phyloP scores from a whole-genome alignment of 306 rosid species.

The Potentilla sterilis region DNA sequence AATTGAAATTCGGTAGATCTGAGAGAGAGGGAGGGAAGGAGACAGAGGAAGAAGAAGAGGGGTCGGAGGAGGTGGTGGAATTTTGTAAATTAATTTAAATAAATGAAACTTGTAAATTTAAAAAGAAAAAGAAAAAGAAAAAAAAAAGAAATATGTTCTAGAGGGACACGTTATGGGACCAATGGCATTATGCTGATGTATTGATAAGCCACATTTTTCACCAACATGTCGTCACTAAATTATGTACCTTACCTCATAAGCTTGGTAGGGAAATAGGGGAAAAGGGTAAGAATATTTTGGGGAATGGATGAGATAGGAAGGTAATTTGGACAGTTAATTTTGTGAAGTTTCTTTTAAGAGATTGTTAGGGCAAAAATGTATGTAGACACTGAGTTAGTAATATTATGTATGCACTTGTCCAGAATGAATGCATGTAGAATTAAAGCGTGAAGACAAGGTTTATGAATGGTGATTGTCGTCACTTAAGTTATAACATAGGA shows the following conservation, averaged over 20 bases:
- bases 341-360: neutral
- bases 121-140: neutral
- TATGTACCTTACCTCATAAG: neutral
- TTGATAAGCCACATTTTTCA: neutral
- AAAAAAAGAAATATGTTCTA: neutral
- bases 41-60: neutral
- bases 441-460: too few species aligned
- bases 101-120: neutral
- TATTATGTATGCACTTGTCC: too few species aligned
- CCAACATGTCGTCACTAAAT: neutral
- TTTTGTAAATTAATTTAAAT: neutral
- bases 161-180: slow-evolving; percentile 3
- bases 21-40: neutral
- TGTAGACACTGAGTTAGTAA: too few species aligned
- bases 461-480: too few species aligned
- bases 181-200: neutral
- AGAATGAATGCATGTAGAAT: too few species aligned
- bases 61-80: neutral
- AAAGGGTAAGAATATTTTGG: neutral
- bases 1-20: slow-evolving; percentile 34
- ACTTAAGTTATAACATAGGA: too few species aligned
- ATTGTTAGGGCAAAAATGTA: too few species aligned
- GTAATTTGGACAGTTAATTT: neutral
- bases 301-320: neutral
- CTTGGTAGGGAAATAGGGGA: too few species aligned